Percentiles rank a stretch among this genome's conserved stretches.
Evolutionary conservation across 2,329 filamentous ascomycete species (phyloP).

Genomic region (Trichophyton simii): DNA sequence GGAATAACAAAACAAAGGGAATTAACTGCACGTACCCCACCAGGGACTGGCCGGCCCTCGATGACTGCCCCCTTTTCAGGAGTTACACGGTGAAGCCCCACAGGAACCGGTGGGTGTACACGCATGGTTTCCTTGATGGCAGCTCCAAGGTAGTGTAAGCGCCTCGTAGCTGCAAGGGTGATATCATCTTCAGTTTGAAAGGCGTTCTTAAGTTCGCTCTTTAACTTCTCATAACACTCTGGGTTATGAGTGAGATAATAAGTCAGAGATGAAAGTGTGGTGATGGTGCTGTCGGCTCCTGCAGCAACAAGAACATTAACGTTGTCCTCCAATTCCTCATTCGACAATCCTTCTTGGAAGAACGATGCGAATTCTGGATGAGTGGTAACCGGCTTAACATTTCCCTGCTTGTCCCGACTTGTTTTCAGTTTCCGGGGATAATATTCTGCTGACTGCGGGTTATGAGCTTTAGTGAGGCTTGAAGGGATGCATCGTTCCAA

Average conservation of each 20-base stretch:
- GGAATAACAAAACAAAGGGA: not conserved
- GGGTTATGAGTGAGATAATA: conserved; percentile 61
- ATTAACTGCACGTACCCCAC: not conserved
- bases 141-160: conserved; percentile 62
- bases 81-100: conserved; percentile 61
- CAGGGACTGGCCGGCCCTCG: not conserved
- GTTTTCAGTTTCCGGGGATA: not conserved
- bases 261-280: conserved; percentile 57
- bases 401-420: not conserved
- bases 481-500: not conserved
- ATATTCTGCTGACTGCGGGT: not conserved
- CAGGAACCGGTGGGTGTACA: conserved; percentile 58
- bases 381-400: not conserved
- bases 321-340: conserved; percentile 59
- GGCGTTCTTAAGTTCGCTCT: conserved; percentile 29
- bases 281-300: conserved; percentile 68
- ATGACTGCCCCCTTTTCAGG: conserved; percentile 28
- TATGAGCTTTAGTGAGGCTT: not conserved
- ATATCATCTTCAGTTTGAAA: conserved; percentile 49
- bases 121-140: conserved; percentile 67
- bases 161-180: conserved; percentile 44
- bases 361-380: conserved; percentile 45
- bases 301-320: conserved; percentile 49
- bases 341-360: conserved; percentile 51
- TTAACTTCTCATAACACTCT: conserved; percentile 17